Evolutionary conservation across 768 basidiomycete species (phyloP).

Genomic region (Russula brevipes): DNA sequence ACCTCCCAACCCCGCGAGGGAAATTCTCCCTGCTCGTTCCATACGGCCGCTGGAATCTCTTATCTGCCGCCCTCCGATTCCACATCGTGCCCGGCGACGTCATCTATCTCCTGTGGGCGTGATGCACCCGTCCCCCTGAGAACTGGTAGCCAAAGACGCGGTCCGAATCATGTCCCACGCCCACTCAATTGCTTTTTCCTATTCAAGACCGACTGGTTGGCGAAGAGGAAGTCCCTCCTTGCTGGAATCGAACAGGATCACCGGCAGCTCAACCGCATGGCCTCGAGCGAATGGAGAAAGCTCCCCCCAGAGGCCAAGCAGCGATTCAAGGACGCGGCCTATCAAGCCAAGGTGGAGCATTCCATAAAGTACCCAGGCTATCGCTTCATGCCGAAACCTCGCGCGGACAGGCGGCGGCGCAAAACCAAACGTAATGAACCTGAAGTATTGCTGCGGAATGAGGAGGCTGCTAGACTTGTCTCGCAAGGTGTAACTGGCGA

Average conservation of each 20-base stretch:
- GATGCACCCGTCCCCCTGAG: not conserved
- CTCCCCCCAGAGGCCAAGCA: slow-evolving; percentile 24
- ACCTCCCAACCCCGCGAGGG: not conserved
- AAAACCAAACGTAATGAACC: slow-evolving; percentile 22
- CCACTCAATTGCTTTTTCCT: slow-evolving; percentile 30
- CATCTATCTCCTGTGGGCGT: not conserved
- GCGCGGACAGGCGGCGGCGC: slow-evolving; percentile 11
- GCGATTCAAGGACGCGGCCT: slow-evolving; percentile 26
- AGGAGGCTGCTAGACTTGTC: slow-evolving; percentile 16
- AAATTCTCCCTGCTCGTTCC: not conserved
- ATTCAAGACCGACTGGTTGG: slow-evolving; percentile 31
- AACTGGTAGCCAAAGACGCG: slow-evolving; percentile 1
- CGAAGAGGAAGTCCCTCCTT: slow-evolving; percentile 18
- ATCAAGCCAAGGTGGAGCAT: slow-evolving; percentile 26
- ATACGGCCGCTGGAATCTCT: not conserved
- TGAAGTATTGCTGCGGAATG: slow-evolving; percentile 14
- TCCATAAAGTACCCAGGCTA: slow-evolving; percentile 28
- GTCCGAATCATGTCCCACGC: slow-evolving; percentile 23
- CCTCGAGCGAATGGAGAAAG: slow-evolving; percentile 28
- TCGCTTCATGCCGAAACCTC: slow-evolving; percentile 22
- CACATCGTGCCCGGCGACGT: not conserved
- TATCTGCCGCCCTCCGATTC: not conserved
- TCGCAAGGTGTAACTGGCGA: slow-evolving; percentile 16
- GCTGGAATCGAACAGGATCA: slow-evolving; percentile 26
- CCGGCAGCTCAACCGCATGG: slow-evolving; percentile 26